These are phyloP conservation scores for Cubamyces sp. DNA, from an alignment of 768 basidiomycete species.

Conservation along the genomic window DNA sequence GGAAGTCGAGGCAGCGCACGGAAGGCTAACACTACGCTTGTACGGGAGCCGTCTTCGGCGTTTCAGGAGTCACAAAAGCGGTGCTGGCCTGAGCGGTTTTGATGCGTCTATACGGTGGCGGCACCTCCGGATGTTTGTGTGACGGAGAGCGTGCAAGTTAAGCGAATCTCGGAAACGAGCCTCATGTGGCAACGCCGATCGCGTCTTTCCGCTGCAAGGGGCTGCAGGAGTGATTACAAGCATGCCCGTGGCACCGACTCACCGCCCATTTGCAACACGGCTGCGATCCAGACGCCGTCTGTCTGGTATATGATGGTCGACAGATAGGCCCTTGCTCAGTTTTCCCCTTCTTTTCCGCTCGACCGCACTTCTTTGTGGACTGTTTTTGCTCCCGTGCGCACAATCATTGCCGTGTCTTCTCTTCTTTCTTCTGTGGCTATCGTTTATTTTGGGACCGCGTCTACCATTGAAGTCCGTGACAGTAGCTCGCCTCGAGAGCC, in stretches of 20 bases:
- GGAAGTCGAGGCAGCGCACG: no score
- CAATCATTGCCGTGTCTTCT: not conserved
- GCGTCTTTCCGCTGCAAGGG: not conserved
- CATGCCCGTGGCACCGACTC: not conserved
- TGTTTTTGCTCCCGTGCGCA: not conserved
- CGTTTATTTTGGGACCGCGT: not conserved
- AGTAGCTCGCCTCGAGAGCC: slow-evolving; percentile 1
- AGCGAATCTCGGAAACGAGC: not conserved
- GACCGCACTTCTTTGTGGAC: not conserved
- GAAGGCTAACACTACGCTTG: no score
- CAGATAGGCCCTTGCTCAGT: not conserved
- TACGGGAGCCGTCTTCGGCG: no score
- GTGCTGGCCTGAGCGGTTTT: not conserved
- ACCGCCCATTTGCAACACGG: slow-evolving; percentile 3
- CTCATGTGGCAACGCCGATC: no score
- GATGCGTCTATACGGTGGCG: not conserved
- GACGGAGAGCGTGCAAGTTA: not conserved
- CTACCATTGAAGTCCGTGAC: not conserved
- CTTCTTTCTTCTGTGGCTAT: slow-evolving; percentile 1
- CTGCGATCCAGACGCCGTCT: slow-evolving; percentile 4
- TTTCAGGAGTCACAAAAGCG: slow-evolving; percentile 5
- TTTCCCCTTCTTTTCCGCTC: not conserved
- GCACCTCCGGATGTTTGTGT: not conserved
- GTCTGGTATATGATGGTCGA: slow-evolving; percentile 1
- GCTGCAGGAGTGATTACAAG: no score